A percentile compares a stretch with the other conserved stretches of the same genome.
Evolutionary conservation across 73 alveolate genomes (phyloP).

Genomic region (Symbiodinium pilosum): DNA sequence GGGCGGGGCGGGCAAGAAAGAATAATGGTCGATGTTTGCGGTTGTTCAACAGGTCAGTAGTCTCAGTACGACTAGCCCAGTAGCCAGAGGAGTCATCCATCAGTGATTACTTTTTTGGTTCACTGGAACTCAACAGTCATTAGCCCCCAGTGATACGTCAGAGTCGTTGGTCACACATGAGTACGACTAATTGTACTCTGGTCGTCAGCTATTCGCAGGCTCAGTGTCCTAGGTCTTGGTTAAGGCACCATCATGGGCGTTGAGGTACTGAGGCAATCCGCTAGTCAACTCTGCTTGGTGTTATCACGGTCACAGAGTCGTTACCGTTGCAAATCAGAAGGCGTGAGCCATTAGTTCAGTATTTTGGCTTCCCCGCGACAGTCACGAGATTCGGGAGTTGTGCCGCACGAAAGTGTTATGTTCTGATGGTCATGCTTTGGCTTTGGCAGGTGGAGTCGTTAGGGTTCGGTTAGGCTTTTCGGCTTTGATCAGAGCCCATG

Average conservation of each 20-base stretch:
- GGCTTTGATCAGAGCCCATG: background rate
- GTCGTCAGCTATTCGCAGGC: background rate
- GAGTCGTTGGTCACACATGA: background rate
- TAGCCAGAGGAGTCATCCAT: background rate
- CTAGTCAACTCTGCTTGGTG: background rate
- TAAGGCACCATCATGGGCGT: background rate
- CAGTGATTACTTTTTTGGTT: background rate
- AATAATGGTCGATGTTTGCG: background rate
- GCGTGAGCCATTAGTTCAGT: background rate
- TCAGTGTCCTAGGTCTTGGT: background rate
- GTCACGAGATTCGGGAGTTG: background rate
- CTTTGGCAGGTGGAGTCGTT: background rate
- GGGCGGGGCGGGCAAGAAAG: background rate
- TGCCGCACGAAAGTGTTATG: background rate
- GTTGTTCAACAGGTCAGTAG: background rate
- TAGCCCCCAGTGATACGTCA: background rate
- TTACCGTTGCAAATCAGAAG: background rate
- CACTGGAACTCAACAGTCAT: background rate
- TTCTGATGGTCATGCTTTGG: background rate
- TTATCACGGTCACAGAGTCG: background rate
- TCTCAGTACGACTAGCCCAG: background rate
- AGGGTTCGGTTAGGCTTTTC: too few species aligned
- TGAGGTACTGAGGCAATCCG: background rate
- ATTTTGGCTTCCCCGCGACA: background rate
- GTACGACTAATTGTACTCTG: background rate